phyloP scores from a whole-genome alignment of 306 rosid genomes.

The Cicer judaicum region DNA sequence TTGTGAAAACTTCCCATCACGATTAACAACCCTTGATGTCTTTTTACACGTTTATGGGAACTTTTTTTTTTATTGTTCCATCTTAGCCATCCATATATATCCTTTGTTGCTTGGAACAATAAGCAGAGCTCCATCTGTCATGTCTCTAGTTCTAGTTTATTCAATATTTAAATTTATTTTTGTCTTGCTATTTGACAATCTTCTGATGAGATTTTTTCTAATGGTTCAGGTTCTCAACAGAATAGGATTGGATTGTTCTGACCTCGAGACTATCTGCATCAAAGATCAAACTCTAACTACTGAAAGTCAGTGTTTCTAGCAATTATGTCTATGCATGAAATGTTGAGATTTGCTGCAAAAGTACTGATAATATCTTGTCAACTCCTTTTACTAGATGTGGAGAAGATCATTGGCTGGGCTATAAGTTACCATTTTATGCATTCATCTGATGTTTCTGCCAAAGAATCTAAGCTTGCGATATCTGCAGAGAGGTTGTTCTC shows the following conservation, averaged over 20 bases:
- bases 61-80: neutral
- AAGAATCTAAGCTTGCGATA: constrained; percentile 67
- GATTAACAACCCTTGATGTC: neutral
- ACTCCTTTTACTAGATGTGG: constrained; percentile 62
- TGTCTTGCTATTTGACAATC: constrained; percentile 13
- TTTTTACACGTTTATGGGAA: neutral
- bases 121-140: constrained; percentile 4
- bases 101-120: neutral
- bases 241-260: constrained; percentile 77
- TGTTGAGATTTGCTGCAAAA: constrained; percentile 27
- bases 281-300: constrained; percentile 80
- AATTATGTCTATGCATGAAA: constrained; percentile 1
- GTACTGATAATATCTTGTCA: constrained; percentile 22
- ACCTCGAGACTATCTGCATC: constrained; percentile 72
- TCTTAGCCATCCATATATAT: constrained; percentile 29
- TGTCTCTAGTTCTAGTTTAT: constrained; percentile 4
- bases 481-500: constrained; percentile 74
- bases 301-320: constrained; percentile 64
- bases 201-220: constrained; percentile 37
- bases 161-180: neutral
- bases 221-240: constrained; percentile 76
- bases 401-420: constrained; percentile 89
- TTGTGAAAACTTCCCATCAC: neutral
- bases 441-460: constrained; percentile 53
- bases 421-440: constrained; percentile 77